Base-by-base conservation (phyloP, 2,329 filamentous ascomycete species). In the Colletotrichum nymphaeae region DNA sequence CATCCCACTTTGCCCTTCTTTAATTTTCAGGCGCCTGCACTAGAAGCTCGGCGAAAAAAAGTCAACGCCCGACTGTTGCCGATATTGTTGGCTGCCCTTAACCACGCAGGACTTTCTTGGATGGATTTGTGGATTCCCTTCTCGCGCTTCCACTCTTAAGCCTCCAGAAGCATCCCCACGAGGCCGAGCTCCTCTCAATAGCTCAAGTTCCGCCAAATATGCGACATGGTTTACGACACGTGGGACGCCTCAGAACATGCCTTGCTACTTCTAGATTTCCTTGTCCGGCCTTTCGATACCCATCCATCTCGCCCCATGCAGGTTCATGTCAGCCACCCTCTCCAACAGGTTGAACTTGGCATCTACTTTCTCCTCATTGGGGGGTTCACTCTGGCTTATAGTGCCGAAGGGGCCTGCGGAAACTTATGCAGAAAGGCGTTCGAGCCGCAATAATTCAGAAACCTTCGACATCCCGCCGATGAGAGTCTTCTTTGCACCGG, bases 301-400 rank as follows among this genome's bases (percentile, higher is more conserved):
- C 46, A 62, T n/a, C 26, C 60, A 7, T 69, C 42, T 42, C 49
- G 57, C 24, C 64, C 57, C 65, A 53, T 63, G 59, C 58, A 46
- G 22, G n/a, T 8, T 28, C 55, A 56, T 64, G 55, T 26, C 59
- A 57, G 55, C 71, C 49, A 12, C 28, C 16, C 22, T 32, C 35
- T 66, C 56, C 57, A 49, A 35, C 63, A 26, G 8, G 26, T 57
- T n/a, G 28, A 52, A 35, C 9, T 56, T 19, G 6, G 56, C 52
- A 42, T 60, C 59, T 60, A 24, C 32, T 71, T 62, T 42, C 56
- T 66, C 19, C 62, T 62, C 56, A 71, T 5, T 14, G 16, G 37
- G 16, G 5, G 19, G 6, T 5, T 42, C 7, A 42, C 7, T 16
- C 2, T 7, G 37, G 37, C 16, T 19, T 42, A 19, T 5, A 5